Base-by-base conservation (phyloP, 2,329 filamentous ascomycete genomes). In the Tolypocladium ophioglossoides region DNA sequence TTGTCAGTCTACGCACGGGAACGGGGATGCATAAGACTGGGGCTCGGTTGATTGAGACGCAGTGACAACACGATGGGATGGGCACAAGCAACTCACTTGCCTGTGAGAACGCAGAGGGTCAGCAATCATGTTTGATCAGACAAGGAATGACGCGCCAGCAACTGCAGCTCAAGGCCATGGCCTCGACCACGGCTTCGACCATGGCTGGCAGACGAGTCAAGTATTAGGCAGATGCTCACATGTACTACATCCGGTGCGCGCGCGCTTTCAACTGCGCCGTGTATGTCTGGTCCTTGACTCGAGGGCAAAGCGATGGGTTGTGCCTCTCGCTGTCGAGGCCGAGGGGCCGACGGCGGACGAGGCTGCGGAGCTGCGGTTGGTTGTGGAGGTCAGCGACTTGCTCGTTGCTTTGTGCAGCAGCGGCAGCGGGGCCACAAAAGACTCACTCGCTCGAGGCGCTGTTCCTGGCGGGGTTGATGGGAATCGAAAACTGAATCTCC, bases 401-500 rank as follows among this genome's bases (percentile, higher is more conserved):
- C n/a, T 22, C 16, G 3, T 30, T 24, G 6, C 22, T n/a, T 18
- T 20, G 12, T n/a, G 39, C 9, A 7, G 41, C 14, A 18, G 12
- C 20, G 22, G 27, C 34, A 8, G n/a, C 9, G 20, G n/a, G 20
- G 39, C 3, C 16, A 27, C 22, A 20, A 34, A 20, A 5, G 14
- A 37, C 52, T 47, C 41, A 53, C 52, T 40, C 44, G 52, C 40
- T 48, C n/a, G 48, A 12, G 37, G 24, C 32, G 16, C 44, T 60
- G 47, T 56, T 62, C 35, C 54, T 59, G 49, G 58, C 59, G 47
- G 54, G 55, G 47, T 59, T 62, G 16, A 69, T 57, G 18, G 68
- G 62, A 38, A 70, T 55, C n/a, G 66, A 66, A 59, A 72, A 72
- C 50, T 72, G 69, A 52, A 72, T 69, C 63, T 72, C 69, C 69